phyloP scores from a whole-genome alignment of 2,329 filamentous ascomycete genomes.

The Colletotrichum simmondsii region DNA sequence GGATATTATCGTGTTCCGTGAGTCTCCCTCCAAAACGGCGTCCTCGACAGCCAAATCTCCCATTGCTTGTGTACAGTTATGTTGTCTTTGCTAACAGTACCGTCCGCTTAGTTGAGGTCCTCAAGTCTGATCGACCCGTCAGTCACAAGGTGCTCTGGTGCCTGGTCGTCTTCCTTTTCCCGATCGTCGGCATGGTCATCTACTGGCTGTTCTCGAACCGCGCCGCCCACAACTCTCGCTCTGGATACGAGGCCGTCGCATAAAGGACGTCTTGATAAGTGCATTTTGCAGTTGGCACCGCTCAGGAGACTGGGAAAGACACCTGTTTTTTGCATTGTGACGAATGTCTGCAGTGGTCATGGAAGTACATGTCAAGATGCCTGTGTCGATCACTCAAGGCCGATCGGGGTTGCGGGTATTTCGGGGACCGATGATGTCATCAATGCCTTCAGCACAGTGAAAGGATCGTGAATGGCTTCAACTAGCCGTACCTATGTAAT shows the following conservation, averaged over 20 bases:
- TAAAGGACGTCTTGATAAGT: conserved; percentile 18
- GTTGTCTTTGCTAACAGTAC: conserved; percentile 21
- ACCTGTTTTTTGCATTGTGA: no score
- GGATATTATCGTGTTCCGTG: conserved; percentile 72
- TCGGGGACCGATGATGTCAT: no score
- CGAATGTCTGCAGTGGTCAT: no score
- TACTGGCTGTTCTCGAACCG: conserved; percentile 75
- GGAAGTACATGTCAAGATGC: no score
- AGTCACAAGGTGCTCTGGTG: conserved; percentile 71
- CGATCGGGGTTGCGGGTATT: no score
- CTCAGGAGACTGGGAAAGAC: no score
- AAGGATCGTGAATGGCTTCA: no score
- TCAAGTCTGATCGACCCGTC: conserved; percentile 70
- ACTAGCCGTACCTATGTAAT: no score
- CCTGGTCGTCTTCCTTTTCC: conserved; percentile 73
- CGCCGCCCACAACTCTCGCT: conserved; percentile 60
- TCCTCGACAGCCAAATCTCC: background rate
- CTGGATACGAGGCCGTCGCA: conserved; percentile 64
- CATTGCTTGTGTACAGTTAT: no score
- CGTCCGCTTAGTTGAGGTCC: conserved; percentile 65
- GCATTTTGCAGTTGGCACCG: background rate
- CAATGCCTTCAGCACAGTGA: no score
- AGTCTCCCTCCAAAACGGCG: conserved; percentile 40
- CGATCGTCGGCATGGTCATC: conserved; percentile 68
- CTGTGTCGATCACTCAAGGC: no score